Conservation (phyloP, 2,329 filamentous ascomycete species). For the Fonsecaea nubica region DNA sequence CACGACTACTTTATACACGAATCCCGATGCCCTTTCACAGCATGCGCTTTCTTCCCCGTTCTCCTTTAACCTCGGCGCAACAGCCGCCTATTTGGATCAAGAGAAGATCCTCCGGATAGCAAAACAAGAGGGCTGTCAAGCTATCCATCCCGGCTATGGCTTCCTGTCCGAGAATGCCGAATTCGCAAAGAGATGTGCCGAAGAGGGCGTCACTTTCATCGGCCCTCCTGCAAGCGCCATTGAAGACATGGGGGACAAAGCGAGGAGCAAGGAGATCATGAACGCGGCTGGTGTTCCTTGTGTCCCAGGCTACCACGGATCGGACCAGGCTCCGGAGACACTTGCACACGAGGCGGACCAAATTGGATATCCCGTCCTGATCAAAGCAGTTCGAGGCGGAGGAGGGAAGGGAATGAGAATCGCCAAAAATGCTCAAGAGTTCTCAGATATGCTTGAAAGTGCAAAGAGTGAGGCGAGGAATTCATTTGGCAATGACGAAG, state of each 20-base stretch:
- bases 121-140: constrained; percentile 83
- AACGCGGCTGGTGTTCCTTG: constrained; percentile 91
- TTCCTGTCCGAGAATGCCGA: constrained; percentile 83
- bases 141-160: constrained; percentile 94
- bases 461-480: constrained; percentile 69
- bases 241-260: constrained; percentile 89
- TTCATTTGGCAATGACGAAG: constrained; percentile 70
- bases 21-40: constrained; percentile 84
- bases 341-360: constrained; percentile 74
- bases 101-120: constrained; percentile 89
- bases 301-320: constrained; percentile 92
- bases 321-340: constrained; percentile 72
- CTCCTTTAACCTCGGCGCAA: constrained; percentile 80
- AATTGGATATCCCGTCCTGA: constrained; percentile 69
- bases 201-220: constrained; percentile 92
- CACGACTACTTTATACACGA: constrained; percentile 93
- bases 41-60: constrained; percentile 86
- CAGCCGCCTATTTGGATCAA: constrained; percentile 89
- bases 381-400: constrained; percentile 70
- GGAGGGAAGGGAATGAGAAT: constrained; percentile 75
- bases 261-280: constrained; percentile 95
- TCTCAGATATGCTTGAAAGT: constrained; percentile 65
- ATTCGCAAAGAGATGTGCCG: constrained; percentile 86
- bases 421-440: constrained; percentile 63
- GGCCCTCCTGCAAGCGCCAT: constrained; percentile 82